Evolutionary conservation across 2,329 filamentous ascomycete genomes (phyloP), one percentile per base, ranked within the genome.

Genomic region (Seiridium cupressi): DNA sequence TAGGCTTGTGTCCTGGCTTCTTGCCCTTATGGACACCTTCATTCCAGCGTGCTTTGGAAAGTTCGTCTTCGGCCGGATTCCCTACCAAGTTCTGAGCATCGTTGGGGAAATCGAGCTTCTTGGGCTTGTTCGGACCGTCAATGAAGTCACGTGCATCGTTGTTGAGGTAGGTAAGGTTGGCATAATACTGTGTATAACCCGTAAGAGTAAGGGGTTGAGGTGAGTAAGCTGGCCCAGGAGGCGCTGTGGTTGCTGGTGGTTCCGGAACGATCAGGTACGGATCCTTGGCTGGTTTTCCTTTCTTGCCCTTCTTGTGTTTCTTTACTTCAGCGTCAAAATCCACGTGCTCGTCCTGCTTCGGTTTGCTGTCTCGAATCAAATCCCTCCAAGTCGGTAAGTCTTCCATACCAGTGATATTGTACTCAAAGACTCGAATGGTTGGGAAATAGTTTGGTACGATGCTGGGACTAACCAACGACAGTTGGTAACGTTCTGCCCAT

Each of bases 401-500:
- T 64, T 92, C 89, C 3, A 97, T 73, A 0, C 92, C 92, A 0
- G 82, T 91, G 58, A 92, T 92, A 72, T 99, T 98, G 80, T 98
- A 99, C 70, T 97, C 92, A 64, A 94, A 81, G n/a, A 99, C 84
- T n/a, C 93, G 86, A 38, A 97, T 76, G 0, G 91, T 93, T 0
- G 94, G 95, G 65, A 93, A 95, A 74, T 92, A 96, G 70, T 95
- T 97, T 5, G 94, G 95, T 7, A 98, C 91, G 44, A 99, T 80
- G 70, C 93, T 98, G 0, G 94, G 91, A 51, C 89, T 86, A 59
- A 98, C 89, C 34, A 95, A 79, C 0, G 91, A 89, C 5, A 96
- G 75, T 57, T 93, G 89, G 73, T 92, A 99, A 57, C 93, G 85
- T 75, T 99, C 93, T 3, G 88, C 93, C 77, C 87, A 96, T 63